Base-by-base conservation (phyloP, 2,329 filamentous ascomycete species). In the Aspergillus fructus region DNA sequence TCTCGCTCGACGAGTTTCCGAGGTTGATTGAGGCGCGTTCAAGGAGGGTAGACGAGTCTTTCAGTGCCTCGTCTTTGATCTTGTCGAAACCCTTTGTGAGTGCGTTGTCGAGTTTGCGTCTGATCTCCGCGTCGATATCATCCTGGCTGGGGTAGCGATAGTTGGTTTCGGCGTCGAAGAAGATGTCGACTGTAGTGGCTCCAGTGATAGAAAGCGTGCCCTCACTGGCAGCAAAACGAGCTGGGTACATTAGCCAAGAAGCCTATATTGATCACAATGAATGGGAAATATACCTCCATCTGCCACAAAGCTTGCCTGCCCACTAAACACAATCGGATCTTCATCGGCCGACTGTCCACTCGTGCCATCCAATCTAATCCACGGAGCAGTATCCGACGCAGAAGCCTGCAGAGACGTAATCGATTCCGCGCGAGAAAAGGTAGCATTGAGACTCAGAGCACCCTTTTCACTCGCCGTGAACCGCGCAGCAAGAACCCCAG, bases 401-500 rank as follows among this genome's bases (percentile, higher is more conserved):
- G 47, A 39, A 21, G 47, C 47, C 47, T 39, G 24, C 30, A 49
- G 13, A 17, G 30, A 21, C 11, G n/a, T 48, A 23, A 24, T 45
- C 2, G 51, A 40, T 19, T 37, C 45, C 30, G 41, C 30, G 9
- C 50, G 41, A 46, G 27, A 45, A 30, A 63, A 21, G 4, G 54
- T 56, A 5, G 19, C 24, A 21, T 41, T 19, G 13, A 62, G 33
- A 23, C 51, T 40, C 15, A 62, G 15, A 1, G 24, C 17, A 0
- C 52, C 54, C 3, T 42, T 4, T 46, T 42, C 8, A 24, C 55
- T 62, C 3, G 59, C 49, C 0, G 17, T 41, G 4, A 62, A 37
- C 8, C 59, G 21, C 4, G 59, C 24, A 8, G 45, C 59, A 13
- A 63, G 19, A 1, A 62, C 42, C 3, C 50, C 55, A 5, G 55